These are phyloP conservation scores for Jasminum sambac DNA, from an alignment of 257 asterid genomes.

Conservation along the genomic window DNA sequence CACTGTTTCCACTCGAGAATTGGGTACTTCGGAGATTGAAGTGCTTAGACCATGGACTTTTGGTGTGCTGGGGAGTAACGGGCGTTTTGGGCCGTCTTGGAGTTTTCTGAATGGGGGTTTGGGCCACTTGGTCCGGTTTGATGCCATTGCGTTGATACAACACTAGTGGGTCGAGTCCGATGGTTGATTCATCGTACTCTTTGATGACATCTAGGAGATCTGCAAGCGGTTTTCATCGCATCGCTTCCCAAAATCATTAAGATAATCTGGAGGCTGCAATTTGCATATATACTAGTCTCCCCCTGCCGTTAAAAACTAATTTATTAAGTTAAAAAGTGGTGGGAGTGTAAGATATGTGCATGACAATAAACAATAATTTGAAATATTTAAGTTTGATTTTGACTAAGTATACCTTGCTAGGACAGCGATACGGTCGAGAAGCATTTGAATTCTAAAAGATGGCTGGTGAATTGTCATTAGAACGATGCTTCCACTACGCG, in stretches of 20 bases:
- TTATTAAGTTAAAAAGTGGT: too few relatives aligned
- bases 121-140: constrained; percentile 57
- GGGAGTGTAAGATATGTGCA: too few relatives aligned
- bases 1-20: constrained; percentile 42
- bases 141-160: constrained; percentile 67
- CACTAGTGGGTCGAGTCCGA: constrained; percentile 75
- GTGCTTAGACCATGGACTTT: constrained; percentile 52
- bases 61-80: constrained; percentile 34
- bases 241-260: constrained; percentile 67
- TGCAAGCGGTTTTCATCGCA: constrained; percentile 78
- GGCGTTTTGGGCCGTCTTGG: constrained; percentile 39
- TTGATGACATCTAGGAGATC: constrained; percentile 80
- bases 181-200: constrained; percentile 74
- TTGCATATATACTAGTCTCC: constrained; percentile 70
- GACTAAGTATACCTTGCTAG: constrained; percentile 59
- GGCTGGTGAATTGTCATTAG: constrained; percentile 92
- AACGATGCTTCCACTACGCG: constrained; percentile 71
- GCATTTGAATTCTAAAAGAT: constrained; percentile 78
- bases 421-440: constrained; percentile 66
- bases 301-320: constrained; percentile 39
- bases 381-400: too few relatives aligned
- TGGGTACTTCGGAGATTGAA: constrained; percentile 55
- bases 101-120: constrained; percentile 53
- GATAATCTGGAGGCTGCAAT: constrained; percentile 57
- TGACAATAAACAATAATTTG: too few relatives aligned